Base-by-base conservation (phyloP, 1,284 basidiomycete species). In the Trichosporon ovoides region DNA sequence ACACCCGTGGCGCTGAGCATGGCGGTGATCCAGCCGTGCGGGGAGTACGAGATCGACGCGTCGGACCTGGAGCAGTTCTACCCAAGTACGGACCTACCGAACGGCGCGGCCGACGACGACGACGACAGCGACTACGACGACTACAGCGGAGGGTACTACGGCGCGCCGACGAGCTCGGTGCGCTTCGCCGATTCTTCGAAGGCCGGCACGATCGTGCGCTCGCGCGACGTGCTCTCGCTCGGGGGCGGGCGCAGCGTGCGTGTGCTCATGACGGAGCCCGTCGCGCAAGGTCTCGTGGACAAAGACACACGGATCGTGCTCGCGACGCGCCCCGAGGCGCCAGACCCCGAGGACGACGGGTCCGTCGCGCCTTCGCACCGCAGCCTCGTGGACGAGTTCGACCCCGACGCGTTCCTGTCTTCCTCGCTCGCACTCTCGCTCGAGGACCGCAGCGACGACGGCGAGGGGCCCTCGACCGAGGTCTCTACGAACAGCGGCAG, bases 261-360 rank as follows among this genome's bases (percentile, higher is more conserved):
- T 20, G 68, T 81, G 22, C 72, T 80, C 11, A 72, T 80, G 69
- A 66, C 73, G 3, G 84, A 88, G 60, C 90, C 91, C 1, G 85
- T 87, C 22, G 75, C 82, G 19, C 88, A 91, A 77, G 91, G 91
- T 16, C 77, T 81, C 59, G 80, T 83, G 7, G 73, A 79, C 16
- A 74, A 69, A 31, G 81, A 80, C 3, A 68, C 90, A 1, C 80
- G 78, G 43, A 77, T 92, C 48, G 80, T 88, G 52, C 70, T 91
- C 74, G 68, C 71, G 10, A 52, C 55, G 16, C 48, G 35, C 24
- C 46, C 52, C 18, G 24, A 33, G 57, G 57, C 43, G 24, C 53
- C 53, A 11, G 59, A 58, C 31, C 61, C 61, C 19, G 68, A 60
- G 7, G 66, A 70, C 22, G 55, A 37, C 7, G 65, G 65, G 33